Evolutionary conservation across 1,284 basidiomycete species (phyloP).

Genomic region (Tylopilus sp.): DNA sequence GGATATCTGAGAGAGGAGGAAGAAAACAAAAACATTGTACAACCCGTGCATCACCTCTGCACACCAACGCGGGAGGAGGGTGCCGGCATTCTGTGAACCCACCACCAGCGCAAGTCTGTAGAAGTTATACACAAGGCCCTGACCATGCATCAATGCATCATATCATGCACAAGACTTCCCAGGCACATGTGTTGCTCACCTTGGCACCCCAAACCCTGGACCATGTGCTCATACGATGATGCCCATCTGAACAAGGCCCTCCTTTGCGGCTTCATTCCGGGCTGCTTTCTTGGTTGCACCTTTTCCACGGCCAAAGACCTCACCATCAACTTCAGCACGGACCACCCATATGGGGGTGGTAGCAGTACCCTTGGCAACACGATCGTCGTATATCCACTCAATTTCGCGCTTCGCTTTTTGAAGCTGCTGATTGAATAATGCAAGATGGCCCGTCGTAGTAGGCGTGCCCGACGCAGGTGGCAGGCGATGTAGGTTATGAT

Average conservation of each 20-base stretch:
- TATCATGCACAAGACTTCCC: too few species aligned
- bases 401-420: slow-evolving; percentile 53
- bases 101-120: slow-evolving; percentile 55
- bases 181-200: slow-evolving; percentile 4
- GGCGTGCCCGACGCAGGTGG: slow-evolving; percentile 15
- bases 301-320: slow-evolving; percentile 54
- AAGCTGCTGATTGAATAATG: slow-evolving; percentile 71
- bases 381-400: slow-evolving; percentile 65
- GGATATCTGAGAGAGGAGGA: not conserved
- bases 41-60: slow-evolving; percentile 47
- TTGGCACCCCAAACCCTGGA: slow-evolving; percentile 7
- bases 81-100: slow-evolving; percentile 9
- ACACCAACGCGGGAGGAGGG: slow-evolving; percentile 47
- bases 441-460: slow-evolving; percentile 57
- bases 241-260: slow-evolving; percentile 49
- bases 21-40: not conserved
- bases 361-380: slow-evolving; percentile 42
- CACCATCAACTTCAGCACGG: slow-evolving; percentile 55
- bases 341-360: slow-evolving; percentile 72
- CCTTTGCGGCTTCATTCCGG: slow-evolving; percentile 65
- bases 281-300: slow-evolving; percentile 74
- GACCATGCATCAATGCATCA: not conserved
- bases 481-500: slow-evolving; percentile 20
- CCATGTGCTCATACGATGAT: slow-evolving; percentile 33
- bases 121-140: slow-evolving; percentile 43